Conservation (phyloP, 495 filamentous ascomycete species). For the Daldinia bambusicola region DNA sequence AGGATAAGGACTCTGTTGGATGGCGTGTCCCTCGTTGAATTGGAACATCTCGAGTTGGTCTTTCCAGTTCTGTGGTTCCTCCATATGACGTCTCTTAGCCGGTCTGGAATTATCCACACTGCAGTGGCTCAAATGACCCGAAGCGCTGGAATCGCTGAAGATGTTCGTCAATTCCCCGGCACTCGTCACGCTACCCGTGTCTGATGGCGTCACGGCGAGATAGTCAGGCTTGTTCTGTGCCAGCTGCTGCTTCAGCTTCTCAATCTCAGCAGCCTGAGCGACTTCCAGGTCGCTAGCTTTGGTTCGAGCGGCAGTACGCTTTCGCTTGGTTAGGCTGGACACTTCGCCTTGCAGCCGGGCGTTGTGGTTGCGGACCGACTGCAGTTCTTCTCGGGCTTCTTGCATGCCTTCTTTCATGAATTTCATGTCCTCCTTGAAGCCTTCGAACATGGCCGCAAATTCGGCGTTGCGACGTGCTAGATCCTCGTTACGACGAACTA, state of each 20-base stretch:
- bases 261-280: neutral
- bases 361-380: neutral
- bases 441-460: neutral
- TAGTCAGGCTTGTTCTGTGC: neutral
- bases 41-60: neutral
- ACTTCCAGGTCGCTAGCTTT: neutral
- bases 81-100: neutral
- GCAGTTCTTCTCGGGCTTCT: neutral
- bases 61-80: neutral
- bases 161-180: neutral
- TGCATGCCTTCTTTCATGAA: neutral
- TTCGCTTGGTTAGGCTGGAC: neutral
- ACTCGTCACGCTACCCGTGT: neutral
- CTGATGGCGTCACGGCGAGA: neutral
- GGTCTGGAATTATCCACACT: neutral
- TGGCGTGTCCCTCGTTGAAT: neutral
- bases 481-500: neutral
- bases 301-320: neutral
- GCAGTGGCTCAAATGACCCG: neutral
- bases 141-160: neutral
- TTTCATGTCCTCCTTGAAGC: neutral
- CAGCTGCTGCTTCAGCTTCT: neutral
- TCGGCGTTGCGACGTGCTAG: neutral
- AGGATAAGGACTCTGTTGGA: neutral
- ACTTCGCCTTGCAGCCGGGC: constrained; percentile 8